Conservation (phyloP, 176 grass and related monocot species). For the Bonia amplexicaulis region DNA sequence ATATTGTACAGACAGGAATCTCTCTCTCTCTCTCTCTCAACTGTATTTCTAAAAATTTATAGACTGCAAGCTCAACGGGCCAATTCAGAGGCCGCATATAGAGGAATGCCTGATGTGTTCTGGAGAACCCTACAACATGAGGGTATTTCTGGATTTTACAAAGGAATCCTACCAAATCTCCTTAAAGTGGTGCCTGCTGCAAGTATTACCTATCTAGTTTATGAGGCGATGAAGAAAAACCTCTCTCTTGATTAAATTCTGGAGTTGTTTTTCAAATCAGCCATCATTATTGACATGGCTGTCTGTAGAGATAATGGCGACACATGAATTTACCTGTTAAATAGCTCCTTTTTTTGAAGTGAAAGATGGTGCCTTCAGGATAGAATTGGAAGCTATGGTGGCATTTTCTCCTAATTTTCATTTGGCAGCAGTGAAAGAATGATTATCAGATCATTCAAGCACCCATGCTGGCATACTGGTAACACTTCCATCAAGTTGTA, state of each 20-base stretch:
- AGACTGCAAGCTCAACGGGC: constrained; percentile 86
- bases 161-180: constrained; percentile 91
- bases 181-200: constrained; percentile 96
- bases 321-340: constrained; percentile 64
- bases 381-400: constrained; percentile 34
- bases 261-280: constrained; percentile 33
- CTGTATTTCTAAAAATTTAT: constrained; percentile 45
- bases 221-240: constrained; percentile 94
- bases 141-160: constrained; percentile 90
- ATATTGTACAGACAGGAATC: not conserved
- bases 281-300: constrained; percentile 66
- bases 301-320: constrained; percentile 84
- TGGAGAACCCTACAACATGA: constrained; percentile 82
- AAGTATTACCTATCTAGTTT: constrained; percentile 94
- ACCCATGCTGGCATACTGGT: constrained; percentile 41
- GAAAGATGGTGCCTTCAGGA: constrained; percentile 52
- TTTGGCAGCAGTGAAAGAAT: constrained; percentile 37
- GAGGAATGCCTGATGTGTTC: constrained; percentile 92
- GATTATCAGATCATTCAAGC: constrained; percentile 32
- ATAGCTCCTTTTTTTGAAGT: constrained; percentile 42
- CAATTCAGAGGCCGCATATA: constrained; percentile 67
- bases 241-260: constrained; percentile 79
- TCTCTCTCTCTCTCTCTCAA: constrained; percentile 6
- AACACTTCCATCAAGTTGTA: constrained; percentile 11
- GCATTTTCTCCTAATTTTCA: constrained; percentile 33